These are phyloP conservation scores for Paramecium sonneborni DNA, from an alignment of 73 alveolate genomes.

Conservation along the genomic window DNA sequence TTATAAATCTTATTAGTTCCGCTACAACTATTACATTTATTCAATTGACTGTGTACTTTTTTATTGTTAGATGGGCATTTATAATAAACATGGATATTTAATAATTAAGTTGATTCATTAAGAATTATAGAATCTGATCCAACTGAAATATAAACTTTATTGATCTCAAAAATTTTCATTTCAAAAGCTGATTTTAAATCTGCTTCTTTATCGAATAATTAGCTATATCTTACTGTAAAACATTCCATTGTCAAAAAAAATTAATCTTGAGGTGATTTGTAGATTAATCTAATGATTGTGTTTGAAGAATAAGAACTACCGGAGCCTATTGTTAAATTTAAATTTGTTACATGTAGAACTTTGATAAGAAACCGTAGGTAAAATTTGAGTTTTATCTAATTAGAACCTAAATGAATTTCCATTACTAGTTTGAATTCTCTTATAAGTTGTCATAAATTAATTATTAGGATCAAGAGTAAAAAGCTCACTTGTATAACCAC, in stretches of 20 bases:
- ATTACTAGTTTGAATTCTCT: background rate
- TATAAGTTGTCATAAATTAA: background rate
- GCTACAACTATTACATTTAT: background rate
- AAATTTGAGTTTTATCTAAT: background rate
- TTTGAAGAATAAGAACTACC: background rate
- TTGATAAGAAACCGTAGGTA: background rate
- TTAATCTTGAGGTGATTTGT: background rate
- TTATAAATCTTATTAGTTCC: background rate
- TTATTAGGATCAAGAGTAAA: background rate
- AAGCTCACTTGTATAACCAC: background rate
- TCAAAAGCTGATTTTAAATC: background rate
- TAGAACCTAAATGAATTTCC: no score
- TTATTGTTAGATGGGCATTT: background rate
- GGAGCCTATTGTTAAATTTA: background rate
- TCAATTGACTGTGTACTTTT: background rate
- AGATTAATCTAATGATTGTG: background rate
- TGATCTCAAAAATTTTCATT: background rate
- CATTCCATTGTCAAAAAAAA: background rate
- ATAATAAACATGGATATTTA: background rate
- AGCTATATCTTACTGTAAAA: background rate
- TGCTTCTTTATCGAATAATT: background rate
- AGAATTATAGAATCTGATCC: background rate
- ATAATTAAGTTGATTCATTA: background rate
- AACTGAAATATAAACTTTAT: background rate
- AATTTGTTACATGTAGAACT: background rate